Percentiles rank a stretch among this genome's conserved stretches.
phyloP scores from a whole-genome alignment of 352 stramenopile genomes.

The Phytophthora pseudosyringae region DNA sequence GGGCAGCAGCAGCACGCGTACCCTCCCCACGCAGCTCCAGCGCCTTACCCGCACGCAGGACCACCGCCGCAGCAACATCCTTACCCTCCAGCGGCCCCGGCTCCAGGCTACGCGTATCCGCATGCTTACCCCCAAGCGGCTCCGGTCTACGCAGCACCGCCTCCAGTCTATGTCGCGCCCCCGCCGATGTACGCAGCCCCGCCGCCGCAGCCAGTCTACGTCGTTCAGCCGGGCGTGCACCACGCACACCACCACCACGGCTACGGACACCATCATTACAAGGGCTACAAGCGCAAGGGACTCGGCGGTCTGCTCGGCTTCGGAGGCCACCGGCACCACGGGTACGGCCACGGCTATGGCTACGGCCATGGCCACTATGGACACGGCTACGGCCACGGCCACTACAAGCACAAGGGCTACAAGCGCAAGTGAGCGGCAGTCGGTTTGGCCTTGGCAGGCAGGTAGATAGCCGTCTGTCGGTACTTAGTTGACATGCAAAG shows the following conservation, averaged over 20 bases:
- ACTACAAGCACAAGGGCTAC: constrained; percentile 43
- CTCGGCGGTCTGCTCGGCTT: constrained; percentile 29
- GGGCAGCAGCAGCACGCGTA: constrained; percentile 25
- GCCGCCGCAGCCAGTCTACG: constrained; percentile 36
- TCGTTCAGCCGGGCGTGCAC: constrained; percentile 37
- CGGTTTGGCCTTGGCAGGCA: no score
- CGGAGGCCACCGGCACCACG: constrained; percentile 11
- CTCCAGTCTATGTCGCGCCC: constrained; percentile 23
- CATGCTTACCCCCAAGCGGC: constrained; percentile 14
- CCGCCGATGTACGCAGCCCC: constrained; percentile 18
- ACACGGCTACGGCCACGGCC: constrained; percentile 23
- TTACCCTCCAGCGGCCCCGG: constrained; percentile 12
- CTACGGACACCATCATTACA: constrained; percentile 32
- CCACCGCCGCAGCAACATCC: constrained; percentile 5
- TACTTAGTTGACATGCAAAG: constrained; percentile 14
- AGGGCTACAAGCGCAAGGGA: constrained; percentile 29
- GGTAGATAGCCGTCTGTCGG: no score
- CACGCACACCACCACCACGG: constrained; percentile 33
- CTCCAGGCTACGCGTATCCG: constrained; percentile 16
- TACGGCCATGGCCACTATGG: constrained; percentile 29
- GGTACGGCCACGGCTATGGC: constrained; percentile 14
- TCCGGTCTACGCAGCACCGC: constrained; percentile 11
- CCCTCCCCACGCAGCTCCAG: constrained; percentile 21
- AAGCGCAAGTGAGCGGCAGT: constrained; percentile 34
- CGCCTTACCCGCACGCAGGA: background rate